Evolutionary conservation across 108 stramenopile genomes (phyloP).

Genomic region (Stephanodiscus minutulus): DNA sequence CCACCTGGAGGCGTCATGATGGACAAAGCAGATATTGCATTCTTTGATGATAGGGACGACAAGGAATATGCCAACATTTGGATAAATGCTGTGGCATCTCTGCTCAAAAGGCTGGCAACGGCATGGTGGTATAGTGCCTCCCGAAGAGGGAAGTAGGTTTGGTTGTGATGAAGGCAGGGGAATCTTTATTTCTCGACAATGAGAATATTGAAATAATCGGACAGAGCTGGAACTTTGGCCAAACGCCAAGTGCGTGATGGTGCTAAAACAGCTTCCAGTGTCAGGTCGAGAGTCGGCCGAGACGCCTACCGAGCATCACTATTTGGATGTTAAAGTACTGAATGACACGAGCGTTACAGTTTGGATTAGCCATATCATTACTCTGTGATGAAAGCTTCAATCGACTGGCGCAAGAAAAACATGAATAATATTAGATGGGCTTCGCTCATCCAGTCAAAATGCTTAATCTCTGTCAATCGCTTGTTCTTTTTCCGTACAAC

Average conservation of each 20-base stretch:
- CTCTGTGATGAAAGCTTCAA: conserved; percentile 17
- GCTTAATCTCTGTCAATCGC: not conserved
- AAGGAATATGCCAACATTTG: conserved; percentile 48
- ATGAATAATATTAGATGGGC: not conserved
- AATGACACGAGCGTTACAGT: conserved; percentile 18
- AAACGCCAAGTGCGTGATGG: conserved; percentile 35
- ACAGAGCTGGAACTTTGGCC: conserved; percentile 38
- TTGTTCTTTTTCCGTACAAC: conserved; percentile 6
- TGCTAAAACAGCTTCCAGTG: conserved; percentile 41
- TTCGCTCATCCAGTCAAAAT: not conserved
- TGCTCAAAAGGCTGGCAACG: conserved; percentile 40
- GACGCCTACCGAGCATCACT: conserved; percentile 47
- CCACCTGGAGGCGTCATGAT: too few species aligned
- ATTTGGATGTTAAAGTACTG: conserved; percentile 34
- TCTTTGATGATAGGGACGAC: conserved; percentile 44
- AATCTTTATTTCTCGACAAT: conserved; percentile 39
- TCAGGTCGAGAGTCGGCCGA: conserved; percentile 46
- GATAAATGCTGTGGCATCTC: conserved; percentile 53
- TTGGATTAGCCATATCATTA: conserved; percentile 45
- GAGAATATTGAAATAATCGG: conserved; percentile 35
- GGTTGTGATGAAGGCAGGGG: conserved; percentile 38
- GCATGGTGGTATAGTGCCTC: conserved; percentile 19
- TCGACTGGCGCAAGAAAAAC: not conserved
- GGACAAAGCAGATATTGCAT: conserved; percentile 29
- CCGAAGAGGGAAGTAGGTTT: conserved; percentile 55